Evolutionary conservation across 345 rosid species (phyloP).

Genomic region (Reutealis trisperma): DNA sequence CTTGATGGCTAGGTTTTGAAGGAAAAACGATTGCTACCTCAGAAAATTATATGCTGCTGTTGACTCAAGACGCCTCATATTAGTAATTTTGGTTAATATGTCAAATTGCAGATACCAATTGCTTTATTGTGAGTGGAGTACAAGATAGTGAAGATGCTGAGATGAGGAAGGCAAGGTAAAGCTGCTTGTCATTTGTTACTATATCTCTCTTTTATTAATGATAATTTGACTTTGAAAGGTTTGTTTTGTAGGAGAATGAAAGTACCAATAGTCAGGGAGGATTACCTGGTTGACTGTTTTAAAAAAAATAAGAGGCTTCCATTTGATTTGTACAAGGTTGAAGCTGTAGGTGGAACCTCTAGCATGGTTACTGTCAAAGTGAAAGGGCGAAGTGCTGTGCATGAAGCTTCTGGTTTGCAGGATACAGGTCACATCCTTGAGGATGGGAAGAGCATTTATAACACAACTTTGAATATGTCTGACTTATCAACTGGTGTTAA

Average conservation of each 20-base stretch:
- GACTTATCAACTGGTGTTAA: slow-evolving; percentile 91
- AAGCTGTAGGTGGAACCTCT: slow-evolving; percentile 59
- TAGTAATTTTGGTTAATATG: slow-evolving; percentile 18
- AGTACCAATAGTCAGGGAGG: slow-evolving; percentile 79
- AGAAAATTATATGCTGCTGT: background rate
- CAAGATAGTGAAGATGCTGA: slow-evolving; percentile 57
- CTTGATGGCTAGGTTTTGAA: slow-evolving; percentile 14
- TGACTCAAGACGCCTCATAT: background rate
- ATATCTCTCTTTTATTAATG: slow-evolving; percentile 14
- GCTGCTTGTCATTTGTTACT: slow-evolving; percentile 19
- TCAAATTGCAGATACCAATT: slow-evolving; percentile 67
- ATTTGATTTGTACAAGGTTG: slow-evolving; percentile 69
- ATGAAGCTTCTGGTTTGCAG: slow-evolving; percentile 89
- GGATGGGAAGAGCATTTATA: slow-evolving; percentile 82
- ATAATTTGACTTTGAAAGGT: slow-evolving; percentile 17
- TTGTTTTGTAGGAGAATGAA: slow-evolving; percentile 77
- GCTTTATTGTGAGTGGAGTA: slow-evolving; percentile 73
- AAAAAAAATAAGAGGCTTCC: slow-evolving; percentile 78
- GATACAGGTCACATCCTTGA: slow-evolving; percentile 94
- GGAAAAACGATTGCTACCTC: slow-evolving; percentile 2
- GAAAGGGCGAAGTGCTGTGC: slow-evolving; percentile 93
- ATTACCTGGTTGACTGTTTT: slow-evolving; percentile 77
- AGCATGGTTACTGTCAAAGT: slow-evolving; percentile 86
- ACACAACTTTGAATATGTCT: slow-evolving; percentile 91
- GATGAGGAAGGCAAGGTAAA: slow-evolving; percentile 82